These are phyloP conservation scores for Alisma plantagoaquatica DNA, from an alignment of 106 monocot genomes.

Conservation along the genomic window DNA sequence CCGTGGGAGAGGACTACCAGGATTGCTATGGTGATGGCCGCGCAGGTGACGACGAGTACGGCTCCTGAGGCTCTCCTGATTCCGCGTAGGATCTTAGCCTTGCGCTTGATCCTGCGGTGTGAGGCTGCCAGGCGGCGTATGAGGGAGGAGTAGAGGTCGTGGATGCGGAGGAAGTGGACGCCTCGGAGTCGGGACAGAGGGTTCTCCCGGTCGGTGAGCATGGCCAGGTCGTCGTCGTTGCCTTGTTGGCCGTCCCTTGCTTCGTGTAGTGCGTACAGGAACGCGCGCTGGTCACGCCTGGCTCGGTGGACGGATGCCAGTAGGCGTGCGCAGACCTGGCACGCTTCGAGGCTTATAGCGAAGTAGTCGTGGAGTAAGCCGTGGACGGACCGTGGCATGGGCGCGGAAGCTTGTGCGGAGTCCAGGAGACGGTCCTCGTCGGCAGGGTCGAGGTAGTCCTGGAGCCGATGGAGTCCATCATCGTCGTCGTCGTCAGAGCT, in stretches of 20 bases:
- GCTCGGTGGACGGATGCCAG: slow-evolving; percentile 36
- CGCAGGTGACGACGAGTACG: slow-evolving; percentile 10
- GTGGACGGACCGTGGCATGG: slow-evolving; percentile 11
- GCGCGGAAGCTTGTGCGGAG: not conserved
- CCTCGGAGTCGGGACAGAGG: slow-evolving; percentile 33
- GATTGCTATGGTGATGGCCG: slow-evolving; percentile 12
- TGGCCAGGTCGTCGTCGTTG: slow-evolving; percentile 13
- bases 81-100: slow-evolving; percentile 6
- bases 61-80: slow-evolving; percentile 14
- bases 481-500: too few species aligned
- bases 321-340: slow-evolving; percentile 33
- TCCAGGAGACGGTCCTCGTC: slow-evolving; percentile 4
- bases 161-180: slow-evolving; percentile 25
- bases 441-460: slow-evolving; percentile 9
- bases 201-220: slow-evolving; percentile 38
- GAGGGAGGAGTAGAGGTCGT: slow-evolving; percentile 19
- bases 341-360: slow-evolving; percentile 39
- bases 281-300: slow-evolving; percentile 20
- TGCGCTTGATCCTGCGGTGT: slow-evolving; percentile 14
- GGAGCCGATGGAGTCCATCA: slow-evolving; percentile 15
- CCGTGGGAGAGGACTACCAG: slow-evolving; percentile 16
- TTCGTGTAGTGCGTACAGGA: slow-evolving; percentile 19
- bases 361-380: slow-evolving; percentile 49
- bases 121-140: slow-evolving; percentile 17
- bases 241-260: too few species aligned